Percentiles rank a stretch among this genome's conserved stretches.
Evolutionary conservation across 1,139 yeast genomes (phyloP).

Genomic region (Pichia sp.): DNA sequence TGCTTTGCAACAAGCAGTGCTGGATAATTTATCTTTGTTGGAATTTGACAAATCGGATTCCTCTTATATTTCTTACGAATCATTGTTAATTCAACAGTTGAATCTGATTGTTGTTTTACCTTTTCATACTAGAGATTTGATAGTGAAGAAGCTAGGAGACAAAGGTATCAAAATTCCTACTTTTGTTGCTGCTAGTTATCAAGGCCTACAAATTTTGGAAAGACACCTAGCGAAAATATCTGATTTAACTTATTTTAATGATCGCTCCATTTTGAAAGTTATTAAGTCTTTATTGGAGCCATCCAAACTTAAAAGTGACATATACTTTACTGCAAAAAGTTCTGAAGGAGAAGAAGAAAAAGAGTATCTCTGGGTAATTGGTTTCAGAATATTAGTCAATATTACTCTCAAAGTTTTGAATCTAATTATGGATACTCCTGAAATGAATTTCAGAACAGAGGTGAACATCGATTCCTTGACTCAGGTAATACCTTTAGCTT

Average conservation of each 20-base stretch:
- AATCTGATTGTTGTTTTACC: conserved; percentile 53
- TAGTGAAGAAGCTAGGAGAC: conserved; percentile 34
- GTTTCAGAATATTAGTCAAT: conserved; percentile 33
- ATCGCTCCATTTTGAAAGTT: conserved; percentile 42
- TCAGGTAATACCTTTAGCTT: conserved; percentile 45
- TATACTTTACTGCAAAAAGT: conserved; percentile 1
- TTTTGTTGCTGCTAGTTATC: conserved; percentile 58
- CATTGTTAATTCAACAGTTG: conserved; percentile 49
- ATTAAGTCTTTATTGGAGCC: conserved; percentile 40
- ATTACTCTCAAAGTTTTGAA: conserved; percentile 28
- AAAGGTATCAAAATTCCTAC: conserved; percentile 45
- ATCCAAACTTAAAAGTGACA: conserved; percentile 22
- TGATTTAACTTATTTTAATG: conserved; percentile 40
- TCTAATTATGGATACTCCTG: conserved; percentile 27
- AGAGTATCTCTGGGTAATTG: conserved; percentile 42
- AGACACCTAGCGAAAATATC: conserved; percentile 34
- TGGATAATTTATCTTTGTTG: conserved; percentile 42
- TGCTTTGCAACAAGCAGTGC: conserved; percentile 48
- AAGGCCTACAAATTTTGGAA: conserved; percentile 43
- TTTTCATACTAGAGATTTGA: conserved; percentile 53
- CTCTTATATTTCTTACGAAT: conserved; percentile 37
- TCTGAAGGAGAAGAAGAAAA: conserved; percentile 2
- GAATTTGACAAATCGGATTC: conserved; percentile 21
- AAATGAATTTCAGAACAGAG: conserved; percentile 22
- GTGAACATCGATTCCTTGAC: conserved; percentile 28